A percentile compares a stretch with the other conserved stretches of the same genome.
Evolutionary conservation across 495 filamentous ascomycete species (phyloP).

Genomic region (Hypoxylon fuscum): DNA sequence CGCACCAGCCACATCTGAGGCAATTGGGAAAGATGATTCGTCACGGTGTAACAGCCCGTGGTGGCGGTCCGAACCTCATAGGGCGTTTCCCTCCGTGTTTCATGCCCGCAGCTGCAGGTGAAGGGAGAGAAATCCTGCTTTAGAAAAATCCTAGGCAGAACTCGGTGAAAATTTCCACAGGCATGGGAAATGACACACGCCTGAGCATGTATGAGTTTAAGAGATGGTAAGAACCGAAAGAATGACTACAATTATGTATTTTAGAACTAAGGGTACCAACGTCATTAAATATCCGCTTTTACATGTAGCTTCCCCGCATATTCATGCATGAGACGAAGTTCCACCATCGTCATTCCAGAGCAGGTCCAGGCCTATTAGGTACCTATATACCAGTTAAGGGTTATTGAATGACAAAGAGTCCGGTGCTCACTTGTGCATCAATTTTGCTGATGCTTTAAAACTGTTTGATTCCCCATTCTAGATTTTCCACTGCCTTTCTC

Average conservation of each 20-base stretch:
- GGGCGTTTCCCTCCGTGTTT: constrained; percentile 22
- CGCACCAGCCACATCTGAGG: background rate
- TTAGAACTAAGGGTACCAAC: too few relatives aligned
- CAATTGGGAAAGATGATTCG: constrained; percentile 9
- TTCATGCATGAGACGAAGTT: constrained; percentile 15
- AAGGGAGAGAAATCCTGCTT: constrained; percentile 26
- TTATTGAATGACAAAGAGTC: background rate
- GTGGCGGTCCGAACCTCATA: constrained; percentile 2
- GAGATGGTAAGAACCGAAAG: too few relatives aligned
- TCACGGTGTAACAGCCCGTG: background rate
- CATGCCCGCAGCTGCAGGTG: constrained; percentile 24
- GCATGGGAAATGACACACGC: too few relatives aligned
- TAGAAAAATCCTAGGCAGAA: constrained; percentile 1
- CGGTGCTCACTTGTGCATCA: constrained; percentile 4
- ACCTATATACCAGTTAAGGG: background rate
- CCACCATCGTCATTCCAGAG: constrained; percentile 34
- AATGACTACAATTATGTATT: too few relatives aligned
- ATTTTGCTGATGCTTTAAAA: constrained; percentile 12
- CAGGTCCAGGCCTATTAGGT: constrained; percentile 4
- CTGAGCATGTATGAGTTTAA: constrained; percentile 11
- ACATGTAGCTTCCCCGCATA: constrained; percentile 35
- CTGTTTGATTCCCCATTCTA: background rate
- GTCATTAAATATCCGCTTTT: constrained; percentile 23
- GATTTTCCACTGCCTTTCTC: background rate
- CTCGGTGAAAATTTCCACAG: constrained; percentile 7